Percentiles rank a stretch among this genome's conserved stretches.
Evolutionary conservation across 352 stramenopile genomes (phyloP).

Genomic region (Phytophthora pini): DNA sequence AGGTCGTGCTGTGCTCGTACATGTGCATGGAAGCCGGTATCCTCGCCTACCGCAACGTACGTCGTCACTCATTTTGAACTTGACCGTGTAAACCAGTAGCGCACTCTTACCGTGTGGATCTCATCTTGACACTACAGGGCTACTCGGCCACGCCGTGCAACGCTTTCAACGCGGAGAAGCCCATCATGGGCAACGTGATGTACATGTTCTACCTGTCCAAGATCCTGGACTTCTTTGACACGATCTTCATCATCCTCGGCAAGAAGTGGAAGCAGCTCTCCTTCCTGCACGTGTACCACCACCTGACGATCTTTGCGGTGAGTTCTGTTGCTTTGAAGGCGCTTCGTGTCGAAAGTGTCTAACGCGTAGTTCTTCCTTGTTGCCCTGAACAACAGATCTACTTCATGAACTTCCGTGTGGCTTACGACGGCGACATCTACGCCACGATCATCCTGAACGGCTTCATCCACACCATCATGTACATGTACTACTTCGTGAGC

Average conservation of each 20-base stretch:
- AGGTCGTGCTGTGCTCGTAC: constrained; percentile 97
- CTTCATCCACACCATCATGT: constrained; percentile 99
- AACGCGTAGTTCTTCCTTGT: constrained; percentile 6
- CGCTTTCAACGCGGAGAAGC: constrained; percentile 86
- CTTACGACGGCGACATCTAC: constrained; percentile 97
- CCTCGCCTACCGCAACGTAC: constrained; percentile 90
- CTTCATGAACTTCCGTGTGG: constrained; percentile 94
- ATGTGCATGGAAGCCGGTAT: constrained; percentile 96
- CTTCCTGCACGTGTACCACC: constrained; percentile 98
- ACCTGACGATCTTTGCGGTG: constrained; percentile 96
- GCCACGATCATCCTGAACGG: constrained; percentile 97
- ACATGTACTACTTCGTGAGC: constrained; percentile 99
- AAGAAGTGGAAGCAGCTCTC: constrained; percentile 98
- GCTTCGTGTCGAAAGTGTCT: neutral
- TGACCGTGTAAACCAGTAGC: neutral
- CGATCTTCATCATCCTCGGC: constrained; percentile 98
- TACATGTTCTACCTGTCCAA: constrained; percentile 99
- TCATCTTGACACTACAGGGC: constrained; percentile 26
- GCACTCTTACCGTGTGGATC: neutral
- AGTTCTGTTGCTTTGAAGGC: constrained; percentile 6
- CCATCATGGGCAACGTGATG: constrained; percentile 94
- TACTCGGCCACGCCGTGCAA: constrained; percentile 96
- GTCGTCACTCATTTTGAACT: constrained; percentile 9
- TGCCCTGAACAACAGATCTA: constrained; percentile 77
- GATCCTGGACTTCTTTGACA: constrained; percentile 93